Base-by-base conservation (phyloP, 371 early-diverging fungal species). In the Apophysomyces trapeziformis region DNA sequence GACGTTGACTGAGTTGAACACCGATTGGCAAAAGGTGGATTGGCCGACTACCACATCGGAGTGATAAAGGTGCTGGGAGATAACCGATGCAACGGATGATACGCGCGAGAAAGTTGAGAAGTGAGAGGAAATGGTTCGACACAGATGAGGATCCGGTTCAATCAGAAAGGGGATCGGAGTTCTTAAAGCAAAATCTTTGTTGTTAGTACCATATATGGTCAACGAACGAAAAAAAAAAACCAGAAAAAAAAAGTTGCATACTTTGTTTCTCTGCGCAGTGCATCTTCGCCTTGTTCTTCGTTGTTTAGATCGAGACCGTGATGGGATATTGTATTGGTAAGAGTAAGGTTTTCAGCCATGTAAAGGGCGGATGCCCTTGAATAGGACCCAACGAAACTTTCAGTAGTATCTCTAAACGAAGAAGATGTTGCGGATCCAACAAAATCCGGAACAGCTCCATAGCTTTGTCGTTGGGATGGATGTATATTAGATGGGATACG, bases 1-100 rank as follows among this genome's bases (percentile, higher is more conserved):
- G n/a, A 89, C 76, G 64, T 90, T 90, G 69, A 89, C 81, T 0
- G 86, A 75, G 68, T 89, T 88, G 58, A 87, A 87, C 13, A 79
- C 72, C 6, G 85, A 77, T 61, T 87, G 82, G 7, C 75, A 63
- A 69, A 74, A 74, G 43, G 67, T 69, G 1, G 72, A 72, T 38
- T 69, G 64, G 4, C 47, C 61, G 12, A 56, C n/a, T 21, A 38
- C 16, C 6, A 38, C 16, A 39, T 41, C 14, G 13, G 64, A 36
- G 18, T 12, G 32, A 38, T 57, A 43, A 7, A 67, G 58, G 21
- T 67, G 64, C n/a, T 68, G 60, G 32, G 64, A 64, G 11, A 72
- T 65, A 37, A 68, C 62, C 0, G 68, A 61, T n/a, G 63, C 68
- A 5, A 66, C 62, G 1, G 72, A 68, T 6, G 66, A 59, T 38